Evolutionary conservation across 2,329 filamentous ascomycete genomes (phyloP).

Genomic region (Alternaria metachromatica): DNA sequence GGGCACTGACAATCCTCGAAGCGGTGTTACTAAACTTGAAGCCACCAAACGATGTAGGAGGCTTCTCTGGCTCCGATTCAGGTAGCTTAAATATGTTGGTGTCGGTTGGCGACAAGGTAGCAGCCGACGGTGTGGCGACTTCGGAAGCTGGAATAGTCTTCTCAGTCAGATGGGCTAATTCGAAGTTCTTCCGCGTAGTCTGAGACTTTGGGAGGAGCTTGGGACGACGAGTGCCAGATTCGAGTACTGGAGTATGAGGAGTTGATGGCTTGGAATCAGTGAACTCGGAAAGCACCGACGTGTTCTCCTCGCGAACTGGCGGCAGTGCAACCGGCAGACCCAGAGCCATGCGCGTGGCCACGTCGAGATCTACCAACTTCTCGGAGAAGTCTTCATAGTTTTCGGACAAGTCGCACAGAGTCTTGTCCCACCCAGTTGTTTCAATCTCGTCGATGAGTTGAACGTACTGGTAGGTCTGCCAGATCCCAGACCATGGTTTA

Average conservation of each 20-base stretch:
- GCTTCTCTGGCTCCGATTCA: accelerated
- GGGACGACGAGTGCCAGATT: not conserved
- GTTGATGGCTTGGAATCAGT: not conserved
- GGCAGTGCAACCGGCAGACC: not conserved
- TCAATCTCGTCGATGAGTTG: not conserved
- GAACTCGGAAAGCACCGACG: not conserved
- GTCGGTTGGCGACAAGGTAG: accelerated
- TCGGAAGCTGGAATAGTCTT: not conserved
- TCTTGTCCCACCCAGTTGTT: not conserved
- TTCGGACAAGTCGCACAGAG: not conserved
- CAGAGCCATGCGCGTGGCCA: not conserved
- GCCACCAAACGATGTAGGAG: accelerated
- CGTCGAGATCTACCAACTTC: not conserved
- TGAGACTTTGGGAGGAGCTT: not conserved
- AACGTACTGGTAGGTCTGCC: not conserved
- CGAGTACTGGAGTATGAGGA: not conserved
- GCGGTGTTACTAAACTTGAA: accelerated
- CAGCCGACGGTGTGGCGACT: not conserved
- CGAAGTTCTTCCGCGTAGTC: not conserved
- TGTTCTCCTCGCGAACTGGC: not conserved
- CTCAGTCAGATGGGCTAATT: not conserved
- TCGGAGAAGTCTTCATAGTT: not conserved
- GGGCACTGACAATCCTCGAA: not conserved
- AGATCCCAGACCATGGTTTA: not conserved
- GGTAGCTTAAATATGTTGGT: not conserved